Conservation (phyloP, 2,329 filamentous ascomycete species). For the Nothopassalora personata region DNA sequence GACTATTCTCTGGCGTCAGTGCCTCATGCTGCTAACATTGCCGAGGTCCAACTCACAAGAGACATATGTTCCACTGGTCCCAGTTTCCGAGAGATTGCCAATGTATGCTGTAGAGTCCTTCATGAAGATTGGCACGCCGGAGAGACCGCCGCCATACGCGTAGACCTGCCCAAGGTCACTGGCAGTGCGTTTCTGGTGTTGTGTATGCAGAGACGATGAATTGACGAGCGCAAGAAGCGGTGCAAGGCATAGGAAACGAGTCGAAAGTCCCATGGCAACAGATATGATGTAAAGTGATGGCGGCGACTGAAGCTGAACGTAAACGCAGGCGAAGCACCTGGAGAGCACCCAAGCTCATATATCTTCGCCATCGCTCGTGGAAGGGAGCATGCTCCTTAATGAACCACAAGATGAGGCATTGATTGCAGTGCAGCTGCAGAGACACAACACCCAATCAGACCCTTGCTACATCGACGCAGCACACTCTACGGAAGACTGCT, state of each 20-base stretch:
- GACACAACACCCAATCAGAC: not conserved
- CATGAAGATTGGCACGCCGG: conserved; percentile 2
- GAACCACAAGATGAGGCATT: too few relatives aligned
- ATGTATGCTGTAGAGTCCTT: not conserved
- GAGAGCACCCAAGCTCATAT: not conserved
- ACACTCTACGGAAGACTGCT: not conserved
- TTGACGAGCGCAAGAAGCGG: not conserved
- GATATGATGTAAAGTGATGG: not conserved
- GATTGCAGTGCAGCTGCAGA: not conserved
- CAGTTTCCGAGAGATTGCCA: not conserved
- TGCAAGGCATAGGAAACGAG: not conserved
- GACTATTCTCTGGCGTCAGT: not conserved
- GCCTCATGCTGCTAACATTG: not conserved
- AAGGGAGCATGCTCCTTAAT: not conserved
- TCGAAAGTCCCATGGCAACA: not conserved
- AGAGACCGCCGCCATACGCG: not conserved
- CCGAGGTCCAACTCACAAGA: not conserved
- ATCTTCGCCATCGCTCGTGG: not conserved
- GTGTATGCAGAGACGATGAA: not conserved
- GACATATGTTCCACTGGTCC: conserved; percentile 13
- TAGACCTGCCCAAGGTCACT: not conserved
- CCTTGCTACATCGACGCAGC: not conserved
- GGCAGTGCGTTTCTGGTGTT: not conserved
- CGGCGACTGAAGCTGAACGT: not conserved
- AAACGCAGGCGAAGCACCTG: not conserved